Percentiles rank a stretch among this genome's conserved stretches.
These are phyloP conservation scores for Parasitella parasitica DNA, from an alignment of 371 early-diverging fungal genomes.

Conservation along the genomic window DNA sequence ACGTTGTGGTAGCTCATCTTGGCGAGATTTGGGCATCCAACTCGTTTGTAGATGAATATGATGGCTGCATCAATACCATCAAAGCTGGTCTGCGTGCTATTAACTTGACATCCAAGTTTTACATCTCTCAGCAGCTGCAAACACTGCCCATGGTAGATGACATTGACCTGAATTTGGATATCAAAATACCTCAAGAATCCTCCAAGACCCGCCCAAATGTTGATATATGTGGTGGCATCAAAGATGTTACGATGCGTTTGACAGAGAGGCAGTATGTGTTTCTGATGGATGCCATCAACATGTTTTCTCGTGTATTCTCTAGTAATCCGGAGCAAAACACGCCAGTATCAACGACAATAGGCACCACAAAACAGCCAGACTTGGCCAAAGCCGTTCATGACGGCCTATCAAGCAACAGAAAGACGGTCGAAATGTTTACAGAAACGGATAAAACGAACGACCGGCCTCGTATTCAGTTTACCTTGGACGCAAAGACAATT, in stretches of 20 bases:
- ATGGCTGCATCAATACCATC: conserved; percentile 59
- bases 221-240: conserved; percentile 63
- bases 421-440: not conserved
- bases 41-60: conserved; percentile 51
- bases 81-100: conserved; percentile 69
- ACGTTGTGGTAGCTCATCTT: conserved; percentile 76
- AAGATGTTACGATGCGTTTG: conserved; percentile 77
- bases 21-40: conserved; percentile 88
- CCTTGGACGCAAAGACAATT: conserved; percentile 25
- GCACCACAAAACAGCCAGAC: not conserved
- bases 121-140: conserved; percentile 47
- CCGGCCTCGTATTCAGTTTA: conserved; percentile 18
- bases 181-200: conserved; percentile 37
- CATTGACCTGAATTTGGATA: conserved; percentile 73
- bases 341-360: not conserved
- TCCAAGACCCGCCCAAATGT: conserved; percentile 29
- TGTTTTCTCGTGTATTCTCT: conserved; percentile 38
- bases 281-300: conserved; percentile 68
- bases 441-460: not conserved
- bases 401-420: not conserved
- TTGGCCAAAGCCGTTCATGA: not conserved
- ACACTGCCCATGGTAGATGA: conserved; percentile 83
- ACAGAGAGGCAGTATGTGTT: conserved; percentile 84
- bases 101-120: conserved; percentile 60
- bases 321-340: conserved; percentile 1